Base-by-base conservation (phyloP, 176 grass and related monocot species). In the Alopecurus myosuroides region DNA sequence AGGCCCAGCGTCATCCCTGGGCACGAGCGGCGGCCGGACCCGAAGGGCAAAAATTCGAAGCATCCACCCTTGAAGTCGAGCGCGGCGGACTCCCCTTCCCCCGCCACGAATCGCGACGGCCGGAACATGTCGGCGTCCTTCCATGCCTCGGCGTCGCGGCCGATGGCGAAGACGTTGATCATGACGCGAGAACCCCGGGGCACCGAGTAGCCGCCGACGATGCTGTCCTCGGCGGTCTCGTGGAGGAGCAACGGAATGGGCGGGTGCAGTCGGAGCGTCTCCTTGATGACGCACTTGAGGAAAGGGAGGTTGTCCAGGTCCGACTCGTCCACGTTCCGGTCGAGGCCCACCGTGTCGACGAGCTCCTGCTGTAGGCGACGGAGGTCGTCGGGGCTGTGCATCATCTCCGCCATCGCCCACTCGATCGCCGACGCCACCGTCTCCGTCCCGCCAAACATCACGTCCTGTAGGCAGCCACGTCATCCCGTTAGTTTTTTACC, bases 381-480 rank as follows among this genome's bases (percentile, higher is more conserved):
- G 30, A 98, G 89, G 74, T 94, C 87, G 52, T 94, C 89, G 15
- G 96, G 93, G 85, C 87, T 94, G 78, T 85, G 87, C 87, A 98
- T 88, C 77, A 98, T 94, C 87, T 98, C 96, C 18, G 96, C 83
- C 91, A 98, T 76, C 18, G 93, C 79, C 96, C 96, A 98, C 81
- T 98, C 96, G 78, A 98, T 92, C n/a, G 91, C 91, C 11, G 91
- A 89, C 22, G 96, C 96, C 71, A 95, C 96, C 46, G 96, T 98
- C 85, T 98, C 96, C 53, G 96, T 98, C 67, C 96, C 96, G 7
- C 96, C 96, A 33, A 98, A 98, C 96, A 98, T 98, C 85, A 95
- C 87, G 72, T 98, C 96, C 96, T 98, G 82, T 18, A 80, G 3
- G 28, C 18, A 77, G n/a, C 62, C 37, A 70, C 22, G 20, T 66